Base-by-base conservation (phyloP, 164 flowering plant species). In the Tinospora cordifolia region DNA sequence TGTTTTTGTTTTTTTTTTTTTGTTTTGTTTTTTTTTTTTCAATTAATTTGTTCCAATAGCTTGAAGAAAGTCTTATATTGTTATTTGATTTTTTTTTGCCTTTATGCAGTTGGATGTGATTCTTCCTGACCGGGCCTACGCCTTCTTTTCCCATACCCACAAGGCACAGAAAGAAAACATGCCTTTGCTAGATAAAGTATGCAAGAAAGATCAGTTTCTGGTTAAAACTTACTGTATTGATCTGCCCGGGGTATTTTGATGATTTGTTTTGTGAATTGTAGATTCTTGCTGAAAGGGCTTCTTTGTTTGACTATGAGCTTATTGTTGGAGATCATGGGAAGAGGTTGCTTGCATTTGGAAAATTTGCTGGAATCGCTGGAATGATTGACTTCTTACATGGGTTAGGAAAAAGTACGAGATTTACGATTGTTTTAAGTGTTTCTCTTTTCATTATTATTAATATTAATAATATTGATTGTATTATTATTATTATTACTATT, bases 141-240 rank as follows among this genome's bases (percentile, higher is more conserved):
- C 97, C 8, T 92, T 95, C 75, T 95, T 95, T 82, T 95, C 99
- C 5, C 99, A 95, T 71, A 95, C 99, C 40, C 99, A 95, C 84
- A 95, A 95, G 81, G 99, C 95, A 2, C 99, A 95, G 76, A 87
- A 82, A 77, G 96, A 95, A 75, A 95, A 90, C 82, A 92, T 95
- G 96, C 96, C 99, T 59, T 74, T 95, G 82, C 68, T 95, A 58
- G 92, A 92, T 80, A 92, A 92, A 87, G 98, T 89, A 75, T 40
- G 8, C 63, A 8, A 8, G n/a, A 41, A 41, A 41, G 3, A 30
- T 41, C 6, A 41, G 46, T 11, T 41, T 41, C 46, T 41, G 46
- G 46, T 41, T 41, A 41, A 41, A 4, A 1, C 1, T 11, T 41
- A 8, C 17, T 49, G 2, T 17, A 14, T 49, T 12, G 6, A 49